phyloP scores from a whole-genome alignment of 371 early-diverging fungal species.

The Coemansia sp. region DNA sequence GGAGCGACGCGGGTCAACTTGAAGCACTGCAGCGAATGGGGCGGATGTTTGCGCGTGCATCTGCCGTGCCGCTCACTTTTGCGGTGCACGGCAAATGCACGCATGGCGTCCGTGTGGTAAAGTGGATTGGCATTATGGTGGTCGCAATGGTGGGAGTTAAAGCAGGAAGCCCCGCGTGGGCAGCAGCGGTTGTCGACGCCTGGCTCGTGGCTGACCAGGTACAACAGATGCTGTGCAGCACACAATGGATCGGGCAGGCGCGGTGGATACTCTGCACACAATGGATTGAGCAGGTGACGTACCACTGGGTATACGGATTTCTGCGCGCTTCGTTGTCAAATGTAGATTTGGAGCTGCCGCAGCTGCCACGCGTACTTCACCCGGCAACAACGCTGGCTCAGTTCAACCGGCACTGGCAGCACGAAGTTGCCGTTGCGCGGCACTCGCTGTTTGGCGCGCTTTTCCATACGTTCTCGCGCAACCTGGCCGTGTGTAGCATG shows the following conservation, averaged over 20 bases:
- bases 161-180: too few relatives aligned
- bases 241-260: background rate
- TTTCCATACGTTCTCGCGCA: constrained; percentile 14
- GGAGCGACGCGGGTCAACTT: too few relatives aligned
- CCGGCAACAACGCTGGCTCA: background rate
- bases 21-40: background rate
- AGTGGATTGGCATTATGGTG: background rate
- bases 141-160: background rate
- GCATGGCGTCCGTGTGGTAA: background rate
- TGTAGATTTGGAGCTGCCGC: background rate
- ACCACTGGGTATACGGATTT: constrained; percentile 30
- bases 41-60: background rate
- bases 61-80: background rate
- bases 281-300: constrained; percentile 20
- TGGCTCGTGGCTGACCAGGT: background rate
- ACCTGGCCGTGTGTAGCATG: constrained; percentile 14
- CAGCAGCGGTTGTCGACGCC: background rate
- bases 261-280: background rate
- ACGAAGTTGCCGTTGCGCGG: background rate
- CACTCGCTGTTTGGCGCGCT: constrained; percentile 11
- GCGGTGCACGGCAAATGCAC: background rate
- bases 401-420: constrained; percentile 16
- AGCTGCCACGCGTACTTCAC: constrained; percentile 1
- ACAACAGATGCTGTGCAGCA: background rate
- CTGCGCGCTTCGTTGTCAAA: background rate